Conservation (phyloP, 164 flowering plant species). For the Stephania cephalantha region DNA sequence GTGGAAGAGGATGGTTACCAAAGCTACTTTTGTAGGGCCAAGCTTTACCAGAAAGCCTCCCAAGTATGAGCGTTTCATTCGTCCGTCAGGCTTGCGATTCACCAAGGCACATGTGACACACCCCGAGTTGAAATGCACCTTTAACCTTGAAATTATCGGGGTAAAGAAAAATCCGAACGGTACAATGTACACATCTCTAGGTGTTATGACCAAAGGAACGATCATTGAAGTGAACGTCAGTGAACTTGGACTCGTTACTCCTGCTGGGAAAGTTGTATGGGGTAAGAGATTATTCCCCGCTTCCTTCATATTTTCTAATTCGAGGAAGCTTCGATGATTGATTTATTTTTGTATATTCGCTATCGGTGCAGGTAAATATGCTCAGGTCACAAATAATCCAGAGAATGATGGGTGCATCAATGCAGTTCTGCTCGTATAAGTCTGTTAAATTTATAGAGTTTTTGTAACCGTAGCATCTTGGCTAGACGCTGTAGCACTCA, state of each 20-base stretch:
- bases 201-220: slow-evolving; percentile 91
- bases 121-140: slow-evolving; percentile 94
- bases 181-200: slow-evolving; percentile 89
- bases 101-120: slow-evolving; percentile 96
- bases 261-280: slow-evolving; percentile 98
- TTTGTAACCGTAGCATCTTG: neutral
- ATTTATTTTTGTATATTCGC: neutral
- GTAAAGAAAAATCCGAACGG: slow-evolving; percentile 98
- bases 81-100: slow-evolving; percentile 84
- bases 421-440: slow-evolving; percentile 74
- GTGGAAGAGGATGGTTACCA: slow-evolving; percentile 98
- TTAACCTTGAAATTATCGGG: slow-evolving; percentile 91
- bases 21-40: slow-evolving; percentile 90
- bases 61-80: slow-evolving; percentile 93
- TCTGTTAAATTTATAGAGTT: neutral
- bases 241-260: slow-evolving; percentile 94
- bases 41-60: slow-evolving; percentile 96
- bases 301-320: neutral
- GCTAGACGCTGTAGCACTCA: neutral
- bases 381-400: slow-evolving; percentile 93
- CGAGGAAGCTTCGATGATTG: neutral
- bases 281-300: slow-evolving; percentile 39
- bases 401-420: slow-evolving; percentile 96
- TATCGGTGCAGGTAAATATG: slow-evolving; percentile 72
- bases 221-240: slow-evolving; percentile 97